Evolutionary conservation across 441 rosid genomes (phyloP), one percentile per base, ranked within the genome.

Genomic region (Metrosideros polymorpha): DNA sequence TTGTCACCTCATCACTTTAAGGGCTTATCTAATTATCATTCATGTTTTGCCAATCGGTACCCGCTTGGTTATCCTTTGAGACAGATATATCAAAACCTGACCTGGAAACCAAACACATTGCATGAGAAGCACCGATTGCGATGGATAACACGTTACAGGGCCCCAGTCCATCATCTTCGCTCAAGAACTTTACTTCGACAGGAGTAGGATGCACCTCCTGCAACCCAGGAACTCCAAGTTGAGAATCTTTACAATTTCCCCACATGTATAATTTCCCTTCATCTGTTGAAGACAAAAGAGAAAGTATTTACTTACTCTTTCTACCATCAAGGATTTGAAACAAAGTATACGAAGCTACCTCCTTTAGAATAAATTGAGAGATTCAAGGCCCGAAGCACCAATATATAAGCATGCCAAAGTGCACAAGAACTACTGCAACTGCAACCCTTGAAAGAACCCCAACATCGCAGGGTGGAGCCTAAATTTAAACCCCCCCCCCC

Each of bases 241-340:
- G 99, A 84, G 92, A 93, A 90, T 97, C 99, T 92, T 92, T 93
- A 85, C 94, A 92, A 89, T 96, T 97, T 92, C 99, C 99, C 99
- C 99, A 97, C 98, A 93, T 93, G 92, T 92, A 95, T 83, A 97
- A 87, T 89, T 95, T 92, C 86, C 97, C 99, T 89, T 89, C 88
- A 88, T 95, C 99, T 97, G 92, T 90, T 63, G 54, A 71, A 75
- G 88, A 61, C 6, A 71, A 84, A 83, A 57, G 53, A 85, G 25
- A 53, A 50, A 84, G 32, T 71, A 39, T 9, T 71, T 71, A 22
- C 43, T 22, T 71, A 39, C 47, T 71, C 15, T 39, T 71, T 39
- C 79, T 71, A 71, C 79, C 79, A 12, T 71, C 79, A 71, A 71
- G 15, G 25, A 39, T 39, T 71, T 39, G 24, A 43, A 71, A 39